Evolutionary conservation across 2,329 filamentous ascomycete genomes (phyloP).

Genomic region (Paradendryphiella salina): DNA sequence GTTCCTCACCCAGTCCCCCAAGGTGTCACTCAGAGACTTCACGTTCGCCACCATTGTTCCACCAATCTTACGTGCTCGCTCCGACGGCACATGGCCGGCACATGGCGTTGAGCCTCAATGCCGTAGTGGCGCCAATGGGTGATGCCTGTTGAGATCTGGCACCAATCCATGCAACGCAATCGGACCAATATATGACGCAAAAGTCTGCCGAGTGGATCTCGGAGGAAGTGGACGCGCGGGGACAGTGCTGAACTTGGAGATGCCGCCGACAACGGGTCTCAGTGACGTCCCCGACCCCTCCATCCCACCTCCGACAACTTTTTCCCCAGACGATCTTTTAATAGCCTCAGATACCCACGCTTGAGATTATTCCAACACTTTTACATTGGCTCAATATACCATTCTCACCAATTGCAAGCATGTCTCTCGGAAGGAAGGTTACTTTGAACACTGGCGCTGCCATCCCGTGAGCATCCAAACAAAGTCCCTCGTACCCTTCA

Average conservation of each 20-base stretch:
- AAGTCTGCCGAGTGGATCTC: conserved; percentile 10
- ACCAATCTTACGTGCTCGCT: conserved; percentile 5
- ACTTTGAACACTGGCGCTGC: conserved; percentile 69
- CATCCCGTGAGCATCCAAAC: conserved; percentile 70
- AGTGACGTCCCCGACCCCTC: conserved; percentile 27
- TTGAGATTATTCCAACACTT: background rate
- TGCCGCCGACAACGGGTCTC: conserved; percentile 21
- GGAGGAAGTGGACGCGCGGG: conserved; percentile 6
- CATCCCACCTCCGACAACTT: conserved; percentile 20
- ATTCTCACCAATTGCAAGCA: conserved; percentile 14
- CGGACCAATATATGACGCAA: conserved; percentile 7
- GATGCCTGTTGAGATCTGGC: conserved; percentile 4
- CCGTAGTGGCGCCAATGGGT: background rate
- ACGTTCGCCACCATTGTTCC: conserved; percentile 8
- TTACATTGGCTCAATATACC: conserved; percentile 9
- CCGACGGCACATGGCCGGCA: background rate
- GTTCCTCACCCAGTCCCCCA: background rate
- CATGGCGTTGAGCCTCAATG: conserved; percentile 1
- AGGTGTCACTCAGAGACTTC: background rate
- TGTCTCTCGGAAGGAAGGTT: conserved; percentile 48
- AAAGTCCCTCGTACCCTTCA: conserved; percentile 60
- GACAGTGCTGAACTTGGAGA: conserved; percentile 15
- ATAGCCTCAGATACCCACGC: conserved; percentile 2
- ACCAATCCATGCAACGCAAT: background rate
- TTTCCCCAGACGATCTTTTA: conserved; percentile 14